These are phyloP conservation scores for Carex kokanica DNA, from an alignment of 176 grass and related monocot species.

Conservation along the genomic window DNA sequence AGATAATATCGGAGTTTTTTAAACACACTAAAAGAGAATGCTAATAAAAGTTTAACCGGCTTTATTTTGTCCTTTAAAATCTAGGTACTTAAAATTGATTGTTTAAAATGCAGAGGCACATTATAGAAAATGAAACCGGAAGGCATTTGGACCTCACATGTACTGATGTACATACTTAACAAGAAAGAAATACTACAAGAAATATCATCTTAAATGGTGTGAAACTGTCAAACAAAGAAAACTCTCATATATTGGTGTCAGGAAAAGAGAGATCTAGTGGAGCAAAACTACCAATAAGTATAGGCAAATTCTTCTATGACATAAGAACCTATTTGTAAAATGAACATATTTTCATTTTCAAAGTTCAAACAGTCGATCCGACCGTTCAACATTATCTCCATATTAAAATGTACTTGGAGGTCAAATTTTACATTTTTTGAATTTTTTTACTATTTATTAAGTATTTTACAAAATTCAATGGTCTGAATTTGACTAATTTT, in stretches of 20 bases:
- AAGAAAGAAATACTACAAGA: not conserved
- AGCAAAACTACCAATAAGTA: not conserved
- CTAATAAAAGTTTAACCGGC: not conserved
- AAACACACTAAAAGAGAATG: not conserved
- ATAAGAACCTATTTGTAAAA: too few relatives aligned
- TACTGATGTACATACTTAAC: not conserved
- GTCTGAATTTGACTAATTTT: too few relatives aligned
- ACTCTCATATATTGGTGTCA: not conserved
- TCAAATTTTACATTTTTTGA: too few relatives aligned
- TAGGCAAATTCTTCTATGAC: too few relatives aligned
- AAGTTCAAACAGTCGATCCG: too few relatives aligned
- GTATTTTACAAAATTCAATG: too few relatives aligned
- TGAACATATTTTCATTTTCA: too few relatives aligned
- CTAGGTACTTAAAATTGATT: not conserved
- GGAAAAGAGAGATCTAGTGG: not conserved
- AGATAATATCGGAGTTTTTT: not conserved
- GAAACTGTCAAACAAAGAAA: not conserved
- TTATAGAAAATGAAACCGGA: too few relatives aligned
- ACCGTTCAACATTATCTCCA: too few relatives aligned
- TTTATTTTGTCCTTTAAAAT: not conserved
- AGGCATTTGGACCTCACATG: not conserved
- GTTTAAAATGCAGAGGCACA: not conserved
- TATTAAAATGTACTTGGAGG: too few relatives aligned
- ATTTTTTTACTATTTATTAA: too few relatives aligned
- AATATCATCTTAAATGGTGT: not conserved